A percentile compares a stretch with the other conserved stretches of the same genome.
Evolutionary conservation across 345 rosid genomes (phyloP).

Genomic region (Leavenworthia alabamica): DNA sequence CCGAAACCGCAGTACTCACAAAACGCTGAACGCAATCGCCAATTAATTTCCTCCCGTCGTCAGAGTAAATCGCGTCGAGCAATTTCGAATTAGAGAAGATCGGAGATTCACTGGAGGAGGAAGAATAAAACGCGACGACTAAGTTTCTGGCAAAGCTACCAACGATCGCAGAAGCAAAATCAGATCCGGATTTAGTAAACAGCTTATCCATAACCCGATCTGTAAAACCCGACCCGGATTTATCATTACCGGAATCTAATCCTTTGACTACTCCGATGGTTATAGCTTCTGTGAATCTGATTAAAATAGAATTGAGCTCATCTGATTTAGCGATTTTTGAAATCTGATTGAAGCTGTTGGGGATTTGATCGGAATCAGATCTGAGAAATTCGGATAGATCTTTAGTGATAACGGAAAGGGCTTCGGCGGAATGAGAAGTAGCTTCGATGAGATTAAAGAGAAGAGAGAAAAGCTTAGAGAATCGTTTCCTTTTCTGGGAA

Average conservation of each 20-base stretch:
- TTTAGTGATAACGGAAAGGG: slow-evolving; percentile 39
- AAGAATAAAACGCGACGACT: slow-evolving; percentile 39
- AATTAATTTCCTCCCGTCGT: slow-evolving; percentile 44
- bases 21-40: slow-evolving; percentile 70
- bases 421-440: slow-evolving; percentile 52
- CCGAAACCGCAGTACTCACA: slow-evolving; percentile 70
- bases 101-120: not conserved
- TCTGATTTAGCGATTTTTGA: slow-evolving; percentile 48
- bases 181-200: slow-evolving; percentile 53
- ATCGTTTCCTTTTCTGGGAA: slow-evolving; percentile 40
- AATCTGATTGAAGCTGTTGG: slow-evolving; percentile 65
- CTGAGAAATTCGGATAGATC: slow-evolving; percentile 50
- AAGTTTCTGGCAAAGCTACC: slow-evolving; percentile 81
- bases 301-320: slow-evolving; percentile 47
- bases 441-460: slow-evolving; percentile 52
- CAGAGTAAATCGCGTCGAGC: slow-evolving; percentile 42
- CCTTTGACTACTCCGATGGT: slow-evolving; percentile 51
- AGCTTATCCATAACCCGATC: slow-evolving; percentile 60
- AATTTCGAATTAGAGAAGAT: slow-evolving; percentile 20
- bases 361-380: slow-evolving; percentile 66
- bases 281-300: slow-evolving; percentile 43
- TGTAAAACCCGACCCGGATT: slow-evolving; percentile 34
- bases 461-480: slow-evolving; percentile 45
- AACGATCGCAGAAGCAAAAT: slow-evolving; percentile 67
- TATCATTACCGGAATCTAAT: slow-evolving; percentile 17